Conservation (phyloP, 768 basidiomycete genomes). For the Termitomyces heimii region DNA sequence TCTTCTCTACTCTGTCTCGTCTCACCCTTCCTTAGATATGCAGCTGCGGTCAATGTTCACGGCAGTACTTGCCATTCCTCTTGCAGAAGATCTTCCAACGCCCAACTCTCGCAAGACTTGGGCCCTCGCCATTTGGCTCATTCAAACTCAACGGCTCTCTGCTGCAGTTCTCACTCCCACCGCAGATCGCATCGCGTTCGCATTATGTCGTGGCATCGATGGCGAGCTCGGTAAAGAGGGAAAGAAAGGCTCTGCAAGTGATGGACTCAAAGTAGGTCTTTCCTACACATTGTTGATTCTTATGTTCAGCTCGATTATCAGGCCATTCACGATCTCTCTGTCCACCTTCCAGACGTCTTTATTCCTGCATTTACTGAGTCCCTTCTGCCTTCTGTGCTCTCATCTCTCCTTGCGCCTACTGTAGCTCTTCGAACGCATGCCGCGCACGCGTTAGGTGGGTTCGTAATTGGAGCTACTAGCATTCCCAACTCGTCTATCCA, state of each 20-base stretch:
- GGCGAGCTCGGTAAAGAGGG: slow-evolving; percentile 87
- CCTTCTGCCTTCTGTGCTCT: slow-evolving; percentile 54
- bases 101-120: slow-evolving; percentile 86
- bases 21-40: slow-evolving; percentile 32
- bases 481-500: slow-evolving; percentile 45
- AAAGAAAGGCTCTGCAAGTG: slow-evolving; percentile 76
- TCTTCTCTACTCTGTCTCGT: slow-evolving; percentile 9
- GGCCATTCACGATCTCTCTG: slow-evolving; percentile 69
- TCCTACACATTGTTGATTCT: not conserved
- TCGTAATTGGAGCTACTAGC: slow-evolving; percentile 47
- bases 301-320: slow-evolving; percentile 19
- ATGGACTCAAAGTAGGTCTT: slow-evolving; percentile 64
- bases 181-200: slow-evolving; percentile 62
- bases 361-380: slow-evolving; percentile 52
- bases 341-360: slow-evolving; percentile 60
- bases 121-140: slow-evolving; percentile 67
- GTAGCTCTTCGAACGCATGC: slow-evolving; percentile 65
- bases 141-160: slow-evolving; percentile 70
- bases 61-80: slow-evolving; percentile 64
- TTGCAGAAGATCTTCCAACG: slow-evolving; percentile 64
- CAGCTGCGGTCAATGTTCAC: slow-evolving; percentile 58
- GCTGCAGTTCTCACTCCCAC: slow-evolving; percentile 53
- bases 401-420: slow-evolving; percentile 58
- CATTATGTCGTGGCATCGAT: slow-evolving; percentile 69
- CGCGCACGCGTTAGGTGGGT: slow-evolving; percentile 69